A percentile compares a stretch with the other conserved stretches of the same genome.
Conservation (phyloP, 345 rosid genomes). For the Arabidopsis suecica region DNA sequence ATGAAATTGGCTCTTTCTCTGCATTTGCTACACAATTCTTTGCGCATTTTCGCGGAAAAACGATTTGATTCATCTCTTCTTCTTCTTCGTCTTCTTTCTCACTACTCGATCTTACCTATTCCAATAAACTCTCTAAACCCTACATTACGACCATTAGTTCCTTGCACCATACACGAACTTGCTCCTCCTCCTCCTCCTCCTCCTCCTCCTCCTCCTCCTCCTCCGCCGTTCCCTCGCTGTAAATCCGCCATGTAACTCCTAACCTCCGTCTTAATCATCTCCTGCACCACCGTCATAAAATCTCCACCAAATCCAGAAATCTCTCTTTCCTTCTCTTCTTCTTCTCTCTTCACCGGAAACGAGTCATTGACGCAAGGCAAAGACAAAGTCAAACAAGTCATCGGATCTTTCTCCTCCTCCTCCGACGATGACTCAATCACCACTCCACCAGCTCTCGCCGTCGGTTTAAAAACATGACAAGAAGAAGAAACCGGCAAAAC, state of each 20-base stretch:
- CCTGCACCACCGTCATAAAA: slow-evolving; percentile 80
- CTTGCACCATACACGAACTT: slow-evolving; percentile 55
- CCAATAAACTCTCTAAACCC: slow-evolving; percentile 72
- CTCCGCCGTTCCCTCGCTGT: slow-evolving; percentile 48
- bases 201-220: slow-evolving; percentile 3
- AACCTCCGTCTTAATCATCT: slow-evolving; percentile 88
- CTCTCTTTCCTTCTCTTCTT: slow-evolving; percentile 33
- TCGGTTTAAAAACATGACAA: slow-evolving; percentile 44
- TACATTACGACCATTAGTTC: slow-evolving; percentile 48
- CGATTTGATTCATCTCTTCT: slow-evolving; percentile 6
- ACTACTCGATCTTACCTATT: slow-evolving; percentile 61
- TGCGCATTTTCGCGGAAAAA: no score
- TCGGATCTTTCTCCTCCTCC: slow-evolving; percentile 49
- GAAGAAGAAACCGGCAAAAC: slow-evolving; percentile 17
- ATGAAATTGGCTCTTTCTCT: background rate
- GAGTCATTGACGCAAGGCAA: slow-evolving; percentile 60
- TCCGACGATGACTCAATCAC: slow-evolving; percentile 45
- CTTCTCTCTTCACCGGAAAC: slow-evolving; percentile 39
- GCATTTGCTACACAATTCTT: no score
- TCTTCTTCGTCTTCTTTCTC: background rate
- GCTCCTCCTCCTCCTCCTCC: slow-evolving; percentile 35
- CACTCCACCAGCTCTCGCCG: slow-evolving; percentile 53
- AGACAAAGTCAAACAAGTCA: slow-evolving; percentile 64
- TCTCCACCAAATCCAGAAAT: slow-evolving; percentile 62
- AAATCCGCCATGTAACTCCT: slow-evolving; percentile 70